phyloP scores from a whole-genome alignment of 345 rosid species.

The sweet orange (Citrus sinensis) region DNA sequence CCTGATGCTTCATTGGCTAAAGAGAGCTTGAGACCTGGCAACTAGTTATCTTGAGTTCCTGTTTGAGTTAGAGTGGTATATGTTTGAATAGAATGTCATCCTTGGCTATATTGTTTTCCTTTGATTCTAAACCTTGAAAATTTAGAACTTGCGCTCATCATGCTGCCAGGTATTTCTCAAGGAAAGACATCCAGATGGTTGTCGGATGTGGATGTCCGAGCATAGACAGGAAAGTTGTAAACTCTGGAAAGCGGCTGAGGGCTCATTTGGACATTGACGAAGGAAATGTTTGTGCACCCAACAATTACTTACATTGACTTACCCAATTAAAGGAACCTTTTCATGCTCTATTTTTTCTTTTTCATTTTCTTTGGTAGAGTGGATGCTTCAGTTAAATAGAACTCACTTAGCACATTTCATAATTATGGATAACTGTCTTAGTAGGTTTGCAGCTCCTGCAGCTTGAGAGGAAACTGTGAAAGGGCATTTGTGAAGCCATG shows the following conservation, averaged over 20 bases:
- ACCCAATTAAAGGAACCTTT: background rate
- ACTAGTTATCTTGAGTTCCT: background rate
- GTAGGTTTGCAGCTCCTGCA: constrained; percentile 89
- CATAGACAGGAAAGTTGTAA: constrained; percentile 83
- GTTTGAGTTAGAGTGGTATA: background rate
- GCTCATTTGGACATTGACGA: constrained; percentile 68
- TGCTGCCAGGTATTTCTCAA: constrained; percentile 56
- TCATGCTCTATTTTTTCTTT: background rate
- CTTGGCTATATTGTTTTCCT: background rate
- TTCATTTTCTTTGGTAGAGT: background rate
- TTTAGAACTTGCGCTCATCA: background rate
- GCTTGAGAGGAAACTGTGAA: constrained; percentile 81
- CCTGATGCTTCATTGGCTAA: background rate
- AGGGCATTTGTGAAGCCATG: constrained; percentile 70
- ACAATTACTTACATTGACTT: background rate
- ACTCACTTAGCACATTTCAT: background rate
- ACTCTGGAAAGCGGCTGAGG: constrained; percentile 83
- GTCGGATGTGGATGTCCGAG: constrained; percentile 84
- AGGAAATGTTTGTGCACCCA: constrained; percentile 49
- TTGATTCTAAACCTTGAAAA: background rate
- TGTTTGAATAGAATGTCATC: background rate
- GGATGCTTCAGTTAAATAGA: background rate
- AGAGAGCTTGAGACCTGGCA: background rate
- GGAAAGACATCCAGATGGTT: constrained; percentile 63
- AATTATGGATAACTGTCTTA: constrained; percentile 11